Percentiles rank a stretch among this genome's conserved stretches.
These are phyloP conservation scores for Rhodotorula sp. DNA, from an alignment of 1,284 basidiomycete genomes.

Conservation along the genomic window DNA sequence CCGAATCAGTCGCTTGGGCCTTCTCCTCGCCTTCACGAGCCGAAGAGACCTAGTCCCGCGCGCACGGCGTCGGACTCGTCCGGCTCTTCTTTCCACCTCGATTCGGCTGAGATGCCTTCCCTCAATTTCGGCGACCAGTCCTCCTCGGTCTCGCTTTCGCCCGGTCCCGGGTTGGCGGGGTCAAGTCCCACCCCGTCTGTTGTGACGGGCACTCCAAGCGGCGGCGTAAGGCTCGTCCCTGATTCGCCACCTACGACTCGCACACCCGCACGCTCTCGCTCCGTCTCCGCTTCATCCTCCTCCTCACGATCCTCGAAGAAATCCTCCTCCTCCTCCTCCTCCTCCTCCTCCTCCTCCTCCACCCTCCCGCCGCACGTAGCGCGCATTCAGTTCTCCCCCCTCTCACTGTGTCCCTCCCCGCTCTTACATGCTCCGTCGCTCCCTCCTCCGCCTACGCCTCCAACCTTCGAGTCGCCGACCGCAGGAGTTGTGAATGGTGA, in stretches of 20 bases:
- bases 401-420: constrained; percentile 35
- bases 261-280: constrained; percentile 1
- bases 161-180: background rate
- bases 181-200: background rate
- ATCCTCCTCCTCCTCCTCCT: background rate
- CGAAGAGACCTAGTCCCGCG: background rate
- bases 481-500: background rate
- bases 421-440: constrained; percentile 19
- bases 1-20: background rate
- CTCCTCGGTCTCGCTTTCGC: constrained; percentile 8
- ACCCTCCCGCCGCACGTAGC: background rate
- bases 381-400: constrained; percentile 35
- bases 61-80: constrained; percentile 2
- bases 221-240: constrained; percentile 21
- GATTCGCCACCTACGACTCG: constrained; percentile 19
- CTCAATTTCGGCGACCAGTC: constrained; percentile 35
- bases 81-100: constrained; percentile 23
- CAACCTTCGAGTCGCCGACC: background rate
- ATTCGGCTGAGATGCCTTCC: constrained; percentile 16
- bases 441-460: constrained; percentile 12
- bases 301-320: background rate
- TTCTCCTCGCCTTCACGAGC: background rate
- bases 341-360: background rate
- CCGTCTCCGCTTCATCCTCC: background rate
- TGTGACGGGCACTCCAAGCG: background rate